Evolutionary conservation across 2,329 filamentous ascomycete genomes (phyloP), one percentile per base, ranked within the genome.

Genomic region (Thielaviopsis musarum): DNA sequence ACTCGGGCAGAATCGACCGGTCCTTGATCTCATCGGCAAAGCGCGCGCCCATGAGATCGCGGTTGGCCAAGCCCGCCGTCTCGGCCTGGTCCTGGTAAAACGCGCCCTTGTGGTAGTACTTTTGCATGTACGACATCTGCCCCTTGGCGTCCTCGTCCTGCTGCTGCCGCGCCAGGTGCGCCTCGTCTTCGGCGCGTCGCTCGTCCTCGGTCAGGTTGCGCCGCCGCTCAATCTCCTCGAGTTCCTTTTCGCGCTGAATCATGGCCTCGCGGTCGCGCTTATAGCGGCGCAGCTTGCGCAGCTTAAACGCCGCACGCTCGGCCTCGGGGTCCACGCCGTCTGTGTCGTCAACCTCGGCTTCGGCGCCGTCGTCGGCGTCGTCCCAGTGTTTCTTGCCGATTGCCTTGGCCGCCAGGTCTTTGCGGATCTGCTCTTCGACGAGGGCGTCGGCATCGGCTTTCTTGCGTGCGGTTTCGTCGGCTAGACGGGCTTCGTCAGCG

Each of bases 31-130:
- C 89, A 69, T 97, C 91, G 56, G 80, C 83, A 65, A 93, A 94
- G 56, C 81, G 76, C 1, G 85, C 81, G 15, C 91, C 91, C 82
- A 95, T 95, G 64, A 96, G 77, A 68, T 96, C 88, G 54, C 93
- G 78, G 67, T 84, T 80, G 63, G 87, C 83, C 53, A 96, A 75
- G 0, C 88, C 88, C 63, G 87, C 82, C 17, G 82, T 82, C 65
- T 84, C 82, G 57, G 84, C 78, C 66, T 94, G 87, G 57, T 91
- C 88, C 65, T 86, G 87, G 75, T 88, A 97, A 74, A 97, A 98
- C 17, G 93, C 93, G 55, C 93, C 93, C 73, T 91, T 91, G 77
- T 98, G 93, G 71, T 88, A 91, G 74, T 97, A 98, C 69, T 91
- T 90, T 68, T 96, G 91, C 87, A 97, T 88, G 70, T 83, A 96